Conservation (phyloP, 306 rosid species). For the Adenanthera pavonina region DNA sequence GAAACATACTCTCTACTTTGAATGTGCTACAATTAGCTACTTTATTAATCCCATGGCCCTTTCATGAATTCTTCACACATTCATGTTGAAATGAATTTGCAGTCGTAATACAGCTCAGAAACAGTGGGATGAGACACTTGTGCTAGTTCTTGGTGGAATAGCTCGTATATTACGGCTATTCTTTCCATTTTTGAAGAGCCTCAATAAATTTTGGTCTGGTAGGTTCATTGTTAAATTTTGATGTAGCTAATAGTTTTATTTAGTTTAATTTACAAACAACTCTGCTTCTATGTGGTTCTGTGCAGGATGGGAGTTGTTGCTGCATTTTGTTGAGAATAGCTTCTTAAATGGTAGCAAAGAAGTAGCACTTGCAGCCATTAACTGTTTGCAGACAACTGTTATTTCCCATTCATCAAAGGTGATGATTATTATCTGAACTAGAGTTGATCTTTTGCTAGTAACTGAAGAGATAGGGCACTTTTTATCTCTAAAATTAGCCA, state of each 20-base stretch:
- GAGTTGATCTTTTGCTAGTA: conserved; percentile 36
- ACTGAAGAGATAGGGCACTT: conserved; percentile 20
- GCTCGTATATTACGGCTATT: conserved; percentile 86
- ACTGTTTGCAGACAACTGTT: conserved; percentile 85
- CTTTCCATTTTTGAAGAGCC: conserved; percentile 84
- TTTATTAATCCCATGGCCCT: conserved; percentile 27
- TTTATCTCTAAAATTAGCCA: conserved; percentile 20
- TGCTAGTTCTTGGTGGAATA: conserved; percentile 91
- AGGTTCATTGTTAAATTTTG: conserved; percentile 43
- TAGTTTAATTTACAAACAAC: conserved; percentile 33
- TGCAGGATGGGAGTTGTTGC: conserved; percentile 95
- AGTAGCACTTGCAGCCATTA: conserved; percentile 94
- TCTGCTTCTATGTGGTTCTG: conserved; percentile 35
- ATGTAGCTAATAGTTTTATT: conserved; percentile 38
- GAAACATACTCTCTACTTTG: conserved; percentile 13
- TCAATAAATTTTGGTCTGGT: conserved; percentile 91
- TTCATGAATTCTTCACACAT: conserved; percentile 16
- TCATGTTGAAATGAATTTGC: conserved; percentile 50
- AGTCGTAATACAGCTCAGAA: conserved; percentile 99
- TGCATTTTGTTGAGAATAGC: conserved; percentile 85
- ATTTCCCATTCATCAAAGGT: conserved; percentile 92
- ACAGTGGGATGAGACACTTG: conserved; percentile 98
- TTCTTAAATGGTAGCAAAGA: conserved; percentile 86
- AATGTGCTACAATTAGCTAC: background rate
- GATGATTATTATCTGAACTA: conserved; percentile 31